Base-by-base conservation (phyloP, 495 filamentous ascomycete genomes). In the Xylaria acuta region DNA sequence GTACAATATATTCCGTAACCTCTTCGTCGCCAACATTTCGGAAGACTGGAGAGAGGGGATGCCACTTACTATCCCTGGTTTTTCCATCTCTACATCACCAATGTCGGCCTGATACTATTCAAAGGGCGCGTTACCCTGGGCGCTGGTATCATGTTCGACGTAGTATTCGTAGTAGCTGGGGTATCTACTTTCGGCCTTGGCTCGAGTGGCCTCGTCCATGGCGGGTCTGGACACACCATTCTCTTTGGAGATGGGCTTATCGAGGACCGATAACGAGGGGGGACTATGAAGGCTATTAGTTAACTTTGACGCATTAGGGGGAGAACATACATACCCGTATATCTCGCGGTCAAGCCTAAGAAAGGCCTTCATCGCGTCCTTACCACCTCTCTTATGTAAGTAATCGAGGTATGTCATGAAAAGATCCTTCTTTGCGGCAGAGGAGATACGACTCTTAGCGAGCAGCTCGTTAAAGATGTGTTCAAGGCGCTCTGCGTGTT, bases 281-380 rank as follows among this genome's bases (percentile, higher is more conserved):
- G 78, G 90, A 81, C 83, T 85, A 72, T 62, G 27, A 20, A 49
- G 59, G 16, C 25, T 51, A 54, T 77, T 71, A 81, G 73, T 65
- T 71, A 30, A 34, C 58, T 16, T 45, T 51, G 47, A 49, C 38
- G 36, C 18, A 32, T 47, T 36, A 51, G n/a, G 32, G 14, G 41
- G 67, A 54, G 40, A 56, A 41, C 64, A 34, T 40, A 86, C 87
- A 77, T 85, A 89, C 89, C 97, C 96, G 77, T 95, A 94, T 38
- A 97, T 85, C 80, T 97, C 93, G 47, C 90, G 88, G 79, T 99
- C 96, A 40, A 99, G 80, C 58, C 82, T 81, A 82, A 98, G 84
- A 78, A 94, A 97, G 76, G 96, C 92, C 80, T 95, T 95, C 78
- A 94, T 93, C 0, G 92, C 88, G 47, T 93, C 90, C 72, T 93